Conservation (phyloP, 306 rosid species). For the Oxytropis ochrocephala region DNA sequence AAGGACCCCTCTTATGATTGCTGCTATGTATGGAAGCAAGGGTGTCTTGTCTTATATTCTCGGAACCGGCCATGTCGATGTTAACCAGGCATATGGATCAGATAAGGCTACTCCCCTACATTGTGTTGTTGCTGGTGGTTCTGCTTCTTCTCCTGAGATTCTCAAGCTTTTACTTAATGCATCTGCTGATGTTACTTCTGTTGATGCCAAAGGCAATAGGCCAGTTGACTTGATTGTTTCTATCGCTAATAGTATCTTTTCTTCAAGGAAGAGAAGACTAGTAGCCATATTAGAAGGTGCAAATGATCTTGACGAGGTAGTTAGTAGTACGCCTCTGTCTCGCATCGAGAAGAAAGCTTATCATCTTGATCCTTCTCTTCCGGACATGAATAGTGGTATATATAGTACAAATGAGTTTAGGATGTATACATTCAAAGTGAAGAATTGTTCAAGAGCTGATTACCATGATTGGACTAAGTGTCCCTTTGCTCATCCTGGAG, state of each 20-base stretch:
- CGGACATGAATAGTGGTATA: conserved; percentile 75
- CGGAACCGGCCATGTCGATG: conserved; percentile 46
- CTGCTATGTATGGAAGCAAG: conserved; percentile 78
- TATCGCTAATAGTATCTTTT: conserved; percentile 12
- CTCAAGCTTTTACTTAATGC: conserved; percentile 66
- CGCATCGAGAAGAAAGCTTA: conserved; percentile 57
- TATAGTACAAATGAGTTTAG: conserved; percentile 86
- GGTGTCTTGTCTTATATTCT: conserved; percentile 52
- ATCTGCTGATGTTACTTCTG: conserved; percentile 41
- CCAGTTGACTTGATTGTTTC: conserved; percentile 42
- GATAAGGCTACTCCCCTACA: conserved; percentile 80
- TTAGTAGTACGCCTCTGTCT: conserved; percentile 16
- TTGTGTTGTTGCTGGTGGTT: conserved; percentile 68
- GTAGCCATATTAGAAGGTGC: conserved; percentile 41
- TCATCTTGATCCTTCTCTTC: conserved; percentile 72
- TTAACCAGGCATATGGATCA: conserved; percentile 49
- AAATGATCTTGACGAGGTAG: conserved; percentile 21
- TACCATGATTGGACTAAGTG: conserved; percentile 97
- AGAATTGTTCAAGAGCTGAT: conserved; percentile 90
- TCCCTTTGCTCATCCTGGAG: conserved; percentile 89
- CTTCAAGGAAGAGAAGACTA: conserved; percentile 38
- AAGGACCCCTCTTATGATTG: conserved; percentile 80
- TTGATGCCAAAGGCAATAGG: conserved; percentile 56
- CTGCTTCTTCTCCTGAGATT: conserved; percentile 45
- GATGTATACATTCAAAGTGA: conserved; percentile 79